Evolutionary conservation across 257 asterid genomes (phyloP).

Genomic region (Solanum chilense): DNA sequence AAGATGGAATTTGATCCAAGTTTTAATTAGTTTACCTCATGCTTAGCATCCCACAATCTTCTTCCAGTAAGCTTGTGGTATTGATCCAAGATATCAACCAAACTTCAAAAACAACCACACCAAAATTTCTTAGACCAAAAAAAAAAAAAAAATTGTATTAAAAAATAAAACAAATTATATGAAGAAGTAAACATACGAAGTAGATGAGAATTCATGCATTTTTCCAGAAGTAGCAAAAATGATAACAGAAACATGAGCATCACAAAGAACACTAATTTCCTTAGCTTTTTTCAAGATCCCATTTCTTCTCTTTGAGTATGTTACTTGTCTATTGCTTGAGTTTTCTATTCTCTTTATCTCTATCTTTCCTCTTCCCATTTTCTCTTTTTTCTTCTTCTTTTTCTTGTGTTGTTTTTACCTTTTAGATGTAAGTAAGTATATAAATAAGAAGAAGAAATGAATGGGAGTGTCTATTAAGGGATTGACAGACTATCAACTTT

Average conservation of each 20-base stretch:
- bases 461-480: background rate
- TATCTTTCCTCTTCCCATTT: conserved; percentile 20
- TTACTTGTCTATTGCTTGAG: conserved; percentile 63
- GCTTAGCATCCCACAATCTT: conserved; percentile 98
- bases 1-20: background rate
- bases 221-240: conserved; percentile 63
- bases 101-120: conserved; percentile 17
- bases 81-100: conserved; percentile 78
- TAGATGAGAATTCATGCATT: conserved; percentile 72
- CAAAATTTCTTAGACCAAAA: background rate
- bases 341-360: conserved; percentile 59
- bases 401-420: background rate
- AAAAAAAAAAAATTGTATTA: too few relatives aligned
- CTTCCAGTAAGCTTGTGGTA: conserved; percentile 86
- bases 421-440: background rate
- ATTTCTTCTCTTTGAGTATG: conserved; percentile 65
- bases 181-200: conserved; percentile 25
- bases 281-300: conserved; percentile 74
- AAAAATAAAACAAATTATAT: background rate
- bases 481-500: conserved; percentile 6
- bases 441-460: background rate
- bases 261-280: conserved; percentile 67
- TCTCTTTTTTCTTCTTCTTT: background rate
- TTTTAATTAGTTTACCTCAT: conserved; percentile 48
- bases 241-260: conserved; percentile 58